These are phyloP conservation scores for Fusarium temperatum DNA, from an alignment of 2,329 filamentous ascomycete genomes.

Conservation along the genomic window DNA sequence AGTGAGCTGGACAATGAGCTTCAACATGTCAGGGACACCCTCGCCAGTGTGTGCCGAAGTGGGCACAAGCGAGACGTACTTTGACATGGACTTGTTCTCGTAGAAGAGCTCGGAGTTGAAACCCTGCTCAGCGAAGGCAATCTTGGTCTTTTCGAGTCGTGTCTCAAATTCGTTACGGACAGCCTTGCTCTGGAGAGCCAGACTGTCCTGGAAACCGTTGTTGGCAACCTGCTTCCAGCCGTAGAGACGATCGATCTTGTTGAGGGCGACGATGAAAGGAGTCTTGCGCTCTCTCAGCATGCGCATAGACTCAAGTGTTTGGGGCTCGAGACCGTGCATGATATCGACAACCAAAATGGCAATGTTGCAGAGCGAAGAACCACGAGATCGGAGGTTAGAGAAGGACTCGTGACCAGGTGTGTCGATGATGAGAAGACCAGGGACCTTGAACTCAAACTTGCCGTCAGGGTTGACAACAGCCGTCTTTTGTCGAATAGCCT, in stretches of 20 bases:
- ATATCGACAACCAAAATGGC: slow-evolving; percentile 99
- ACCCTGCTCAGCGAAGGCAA: slow-evolving; percentile 93
- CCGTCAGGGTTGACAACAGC: slow-evolving; percentile 91
- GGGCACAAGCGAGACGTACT: slow-evolving; percentile 92
- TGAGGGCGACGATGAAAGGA: slow-evolving; percentile 97
- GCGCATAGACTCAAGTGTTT: slow-evolving; percentile 97
- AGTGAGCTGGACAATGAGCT: slow-evolving; percentile 89
- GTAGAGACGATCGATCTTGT: slow-evolving; percentile 99
- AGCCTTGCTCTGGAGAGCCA: slow-evolving; percentile 88
- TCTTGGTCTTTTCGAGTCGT: slow-evolving; percentile 87
- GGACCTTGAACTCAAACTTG: slow-evolving; percentile 95
- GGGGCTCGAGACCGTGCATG: slow-evolving; percentile 98
- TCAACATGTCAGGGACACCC: slow-evolving; percentile 98
- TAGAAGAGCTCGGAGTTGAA: slow-evolving; percentile 98
- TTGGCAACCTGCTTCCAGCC: slow-evolving; percentile 99
- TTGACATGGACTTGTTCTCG: slow-evolving; percentile 97
- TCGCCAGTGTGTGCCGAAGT: slow-evolving; percentile 99
- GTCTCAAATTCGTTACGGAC: slow-evolving; percentile 95
- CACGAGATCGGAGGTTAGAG: slow-evolving; percentile 95
- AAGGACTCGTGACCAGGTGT: slow-evolving; percentile 99
- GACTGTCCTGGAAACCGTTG: slow-evolving; percentile 95
- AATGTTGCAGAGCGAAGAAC: slow-evolving; percentile 98
- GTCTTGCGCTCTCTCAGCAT: slow-evolving; percentile 93
- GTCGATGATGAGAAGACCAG: slow-evolving; percentile 95
- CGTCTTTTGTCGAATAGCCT: slow-evolving; percentile 92